Evolutionary conservation across 2,329 filamentous ascomycete genomes (phyloP).

Genomic region (Leptographium wingfieldii): DNA sequence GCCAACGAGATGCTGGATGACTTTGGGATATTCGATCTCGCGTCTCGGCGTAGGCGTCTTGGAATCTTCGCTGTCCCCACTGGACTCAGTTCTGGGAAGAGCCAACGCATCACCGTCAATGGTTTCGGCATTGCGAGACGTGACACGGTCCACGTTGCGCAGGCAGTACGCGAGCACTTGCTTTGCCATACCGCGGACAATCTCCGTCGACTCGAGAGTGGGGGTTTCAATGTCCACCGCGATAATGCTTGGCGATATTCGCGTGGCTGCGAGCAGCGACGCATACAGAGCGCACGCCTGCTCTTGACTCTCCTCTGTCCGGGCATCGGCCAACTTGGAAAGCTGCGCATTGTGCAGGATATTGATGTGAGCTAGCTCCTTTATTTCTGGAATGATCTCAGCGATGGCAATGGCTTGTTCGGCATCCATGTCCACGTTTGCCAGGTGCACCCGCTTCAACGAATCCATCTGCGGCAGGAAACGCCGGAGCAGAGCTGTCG

Average conservation of each 20-base stretch:
- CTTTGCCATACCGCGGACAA: conserved; percentile 83
- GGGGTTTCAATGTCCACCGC: conserved; percentile 90
- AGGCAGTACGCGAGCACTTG: conserved; percentile 93
- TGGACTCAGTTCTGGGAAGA: conserved; percentile 13
- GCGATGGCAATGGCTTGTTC: conserved; percentile 85
- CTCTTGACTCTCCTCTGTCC: conserved; percentile 69
- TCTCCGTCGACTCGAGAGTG: conserved; percentile 65
- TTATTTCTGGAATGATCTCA: conserved; percentile 78
- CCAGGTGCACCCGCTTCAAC: conserved; percentile 75
- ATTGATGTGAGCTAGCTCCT: conserved; percentile 71
- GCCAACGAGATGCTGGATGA: conserved; percentile 77
- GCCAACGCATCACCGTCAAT: conserved; percentile 26
- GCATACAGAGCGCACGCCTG: conserved; percentile 91
- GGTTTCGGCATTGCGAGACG: conserved; percentile 41
- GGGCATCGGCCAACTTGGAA: conserved; percentile 57
- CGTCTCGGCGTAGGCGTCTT: conserved; percentile 15
- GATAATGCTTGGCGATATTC: conserved; percentile 71
- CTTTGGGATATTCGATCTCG: conserved; percentile 53
- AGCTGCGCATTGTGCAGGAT: conserved; percentile 72
- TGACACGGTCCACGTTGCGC: conserved; percentile 73
- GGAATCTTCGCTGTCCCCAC: background rate
- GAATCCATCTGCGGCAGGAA: conserved; percentile 67
- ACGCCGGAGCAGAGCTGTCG: conserved; percentile 59
- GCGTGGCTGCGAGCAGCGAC: conserved; percentile 75
- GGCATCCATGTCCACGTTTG: conserved; percentile 69